A percentile compares a stretch with the other conserved stretches of the same genome.
phyloP scores from a whole-genome alignment of 345 rosid species.

The Streptanthus diversifolius region DNA sequence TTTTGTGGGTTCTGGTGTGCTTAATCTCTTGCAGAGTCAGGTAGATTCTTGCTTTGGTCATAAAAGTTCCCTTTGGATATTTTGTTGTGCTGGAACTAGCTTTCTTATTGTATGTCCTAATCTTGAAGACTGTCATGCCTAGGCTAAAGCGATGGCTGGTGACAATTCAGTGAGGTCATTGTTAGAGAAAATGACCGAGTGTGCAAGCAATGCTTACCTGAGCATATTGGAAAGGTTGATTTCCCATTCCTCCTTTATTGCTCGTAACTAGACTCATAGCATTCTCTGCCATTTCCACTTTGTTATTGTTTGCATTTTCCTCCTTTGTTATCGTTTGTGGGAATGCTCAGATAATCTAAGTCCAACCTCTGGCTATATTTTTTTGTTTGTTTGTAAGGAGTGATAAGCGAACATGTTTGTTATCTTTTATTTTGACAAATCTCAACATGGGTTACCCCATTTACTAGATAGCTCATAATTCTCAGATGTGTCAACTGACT shows the following conservation, averaged over 20 bases:
- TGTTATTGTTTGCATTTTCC: not conserved
- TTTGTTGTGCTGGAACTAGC: slow-evolving; percentile 5
- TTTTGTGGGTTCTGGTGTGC: slow-evolving; percentile 81
- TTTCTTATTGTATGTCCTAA: slow-evolving; percentile 23
- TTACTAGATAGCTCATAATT: slow-evolving; percentile 5
- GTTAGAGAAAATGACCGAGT: slow-evolving; percentile 91
- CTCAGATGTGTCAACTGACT: slow-evolving; percentile 22
- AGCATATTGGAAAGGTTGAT: slow-evolving; percentile 86
- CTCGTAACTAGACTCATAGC: not conserved
- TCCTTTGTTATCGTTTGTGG: not conserved
- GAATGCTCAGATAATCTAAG: slow-evolving; percentile 1
- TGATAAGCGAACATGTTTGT: not conserved
- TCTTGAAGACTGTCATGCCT: slow-evolving; percentile 32
- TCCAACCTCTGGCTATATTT: not conserved
- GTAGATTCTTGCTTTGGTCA: slow-evolving; percentile 34
- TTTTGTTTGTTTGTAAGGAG: slow-evolving; percentile 1
- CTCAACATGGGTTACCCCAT: slow-evolving; percentile 1
- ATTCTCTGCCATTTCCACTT: not conserved
- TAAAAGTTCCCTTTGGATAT: not conserved
- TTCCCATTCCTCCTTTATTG: slow-evolving; percentile 9
- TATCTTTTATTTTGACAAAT: not conserved
- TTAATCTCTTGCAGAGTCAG: slow-evolving; percentile 96
- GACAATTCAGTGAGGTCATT: slow-evolving; percentile 90
- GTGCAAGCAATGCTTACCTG: slow-evolving; percentile 92
- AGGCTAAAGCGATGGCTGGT: slow-evolving; percentile 98